phyloP scores from a whole-genome alignment of 2,329 filamentous ascomycete genomes.

The Alternaria incomplexa region DNA sequence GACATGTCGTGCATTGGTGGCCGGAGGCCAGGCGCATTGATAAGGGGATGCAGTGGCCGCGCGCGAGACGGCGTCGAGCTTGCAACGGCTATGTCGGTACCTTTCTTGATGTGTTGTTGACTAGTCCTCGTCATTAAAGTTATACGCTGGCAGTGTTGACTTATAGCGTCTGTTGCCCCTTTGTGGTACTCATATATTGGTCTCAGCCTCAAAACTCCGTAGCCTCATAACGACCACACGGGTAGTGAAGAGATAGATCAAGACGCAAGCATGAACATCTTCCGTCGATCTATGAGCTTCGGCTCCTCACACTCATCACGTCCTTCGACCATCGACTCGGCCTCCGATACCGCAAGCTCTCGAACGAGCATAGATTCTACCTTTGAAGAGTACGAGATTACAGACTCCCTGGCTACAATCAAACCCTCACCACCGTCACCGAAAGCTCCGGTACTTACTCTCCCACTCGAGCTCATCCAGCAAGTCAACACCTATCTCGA shows the following conservation, averaged over 20 bases:
- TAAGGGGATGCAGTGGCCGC: conserved; percentile 8
- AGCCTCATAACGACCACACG: not conserved
- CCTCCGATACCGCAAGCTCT: conserved; percentile 11
- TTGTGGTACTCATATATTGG: not conserved
- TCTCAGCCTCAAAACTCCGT: not conserved
- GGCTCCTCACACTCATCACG: conserved; percentile 15
- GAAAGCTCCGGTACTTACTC: conserved; percentile 24
- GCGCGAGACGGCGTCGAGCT: not conserved
- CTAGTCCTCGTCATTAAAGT: not conserved
- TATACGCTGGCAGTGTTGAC: not conserved
- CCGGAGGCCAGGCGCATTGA: conserved; percentile 2
- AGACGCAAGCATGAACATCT: conserved; percentile 13
- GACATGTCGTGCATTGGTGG: conserved; percentile 8
- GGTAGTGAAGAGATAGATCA: not conserved
- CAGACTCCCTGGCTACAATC: conserved; percentile 16
- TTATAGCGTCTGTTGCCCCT: not conserved
- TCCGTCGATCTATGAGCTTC: conserved; percentile 20
- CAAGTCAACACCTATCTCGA: conserved; percentile 36
- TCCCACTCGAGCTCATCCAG: conserved; percentile 41
- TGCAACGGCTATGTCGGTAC: not conserved
- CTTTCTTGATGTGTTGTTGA: not conserved
- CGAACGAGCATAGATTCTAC: conserved; percentile 23
- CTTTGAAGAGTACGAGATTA: not conserved
- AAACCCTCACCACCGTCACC: conserved; percentile 1
- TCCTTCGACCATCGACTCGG: conserved; percentile 7